These are phyloP conservation scores for Salix viminalis DNA, from an alignment of 345 rosid genomes.

Conservation along the genomic window DNA sequence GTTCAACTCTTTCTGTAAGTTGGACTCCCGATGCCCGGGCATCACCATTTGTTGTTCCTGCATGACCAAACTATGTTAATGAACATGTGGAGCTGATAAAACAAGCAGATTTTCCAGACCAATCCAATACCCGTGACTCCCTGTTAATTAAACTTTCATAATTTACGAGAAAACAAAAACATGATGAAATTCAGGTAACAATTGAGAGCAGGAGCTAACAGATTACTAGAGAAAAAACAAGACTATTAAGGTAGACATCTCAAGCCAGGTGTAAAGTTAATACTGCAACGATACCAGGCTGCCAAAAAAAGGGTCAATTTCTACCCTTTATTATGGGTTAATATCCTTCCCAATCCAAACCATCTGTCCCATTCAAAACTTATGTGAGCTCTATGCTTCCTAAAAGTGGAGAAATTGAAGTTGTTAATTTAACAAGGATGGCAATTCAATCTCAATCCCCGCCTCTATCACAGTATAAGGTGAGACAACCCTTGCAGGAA, in stretches of 20 bases:
- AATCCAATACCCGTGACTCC: background rate
- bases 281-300: background rate
- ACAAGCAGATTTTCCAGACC: background rate
- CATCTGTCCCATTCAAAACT: background rate
- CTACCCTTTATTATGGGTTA: background rate
- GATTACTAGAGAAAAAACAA: background rate
- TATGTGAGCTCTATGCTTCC: background rate
- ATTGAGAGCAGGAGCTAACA: background rate
- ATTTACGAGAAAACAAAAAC: background rate
- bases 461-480: background rate
- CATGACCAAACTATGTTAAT: background rate
- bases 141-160: background rate
- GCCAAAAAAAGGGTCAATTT: background rate
- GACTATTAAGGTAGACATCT: background rate
- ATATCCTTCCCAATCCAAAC: background rate
- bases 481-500: background rate
- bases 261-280: background rate
- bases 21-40: slow-evolving; percentile 92
- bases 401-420: background rate
- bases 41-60: slow-evolving; percentile 97
- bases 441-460: background rate
- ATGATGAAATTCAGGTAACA: background rate
- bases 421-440: background rate
- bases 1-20: slow-evolving; percentile 74
- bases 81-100: too few species aligned